Base-by-base conservation (phyloP, 2,329 filamentous ascomycete species). In the Falciphora oryzae region DNA sequence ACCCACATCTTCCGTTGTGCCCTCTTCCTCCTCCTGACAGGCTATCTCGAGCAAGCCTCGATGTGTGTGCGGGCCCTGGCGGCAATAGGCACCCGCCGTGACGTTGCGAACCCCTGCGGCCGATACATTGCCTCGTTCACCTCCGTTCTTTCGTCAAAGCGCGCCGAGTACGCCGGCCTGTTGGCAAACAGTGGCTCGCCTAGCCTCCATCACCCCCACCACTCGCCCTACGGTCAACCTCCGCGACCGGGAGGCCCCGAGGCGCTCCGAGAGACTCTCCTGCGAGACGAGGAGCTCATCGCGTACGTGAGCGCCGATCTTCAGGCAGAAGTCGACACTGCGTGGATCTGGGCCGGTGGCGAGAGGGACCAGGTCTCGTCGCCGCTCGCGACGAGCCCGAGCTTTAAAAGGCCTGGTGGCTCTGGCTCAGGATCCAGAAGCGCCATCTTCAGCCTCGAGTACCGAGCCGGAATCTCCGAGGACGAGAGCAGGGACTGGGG, bases 1-100 rank as follows among this genome's bases (percentile, higher is more conserved):
- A 87, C 86, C 18, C 95, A 98, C 73, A 82, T 97, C 59, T 97
- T 96, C 86, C 89, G 94, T 28, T 96, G 90, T 71, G 84, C 90
- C 1, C 82, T 98, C 0, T 87, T 97, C 65, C 80, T 97, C 5
- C 84, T 94, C 28, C 85, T 96, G 63, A 85, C 86, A 1, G 88
- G 88, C 57, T 88, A 92, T 63, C 90, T 89, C 72, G 85, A 89
- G 5, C 83, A 88, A 2, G 93, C 94, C 0, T 76, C 89, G 14
- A 85, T 86, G 2, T 92, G 93, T 69, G 82, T 94, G 14, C 86
- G 90, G 64, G 87, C 89, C 0, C 85, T 90, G 14, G 83, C 87
- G 1, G 84, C 86, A 1, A 88, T 97, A 65, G 88, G 89, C 32
- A 82, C 87, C n/a, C 79, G 85, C 22, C 84, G 92, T 61, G 87